Evolutionary conservation across 2,329 filamentous ascomycete species (phyloP).

Genomic region (Harringtonia aguacate): DNA sequence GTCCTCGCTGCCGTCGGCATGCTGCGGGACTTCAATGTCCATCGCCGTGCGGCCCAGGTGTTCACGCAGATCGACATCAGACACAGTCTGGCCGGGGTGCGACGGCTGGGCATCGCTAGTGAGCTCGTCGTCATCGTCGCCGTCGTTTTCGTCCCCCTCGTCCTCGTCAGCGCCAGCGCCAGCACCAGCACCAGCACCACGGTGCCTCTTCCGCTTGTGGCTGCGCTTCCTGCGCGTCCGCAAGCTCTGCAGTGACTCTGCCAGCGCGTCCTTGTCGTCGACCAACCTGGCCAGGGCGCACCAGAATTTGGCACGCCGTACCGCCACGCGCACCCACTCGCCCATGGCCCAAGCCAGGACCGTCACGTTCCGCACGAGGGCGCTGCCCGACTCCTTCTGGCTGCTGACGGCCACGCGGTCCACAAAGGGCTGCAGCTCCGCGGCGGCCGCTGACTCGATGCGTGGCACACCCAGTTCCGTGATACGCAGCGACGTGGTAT

Average conservation of each 20-base stretch:
- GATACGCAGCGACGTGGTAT: slow-evolving; percentile 40
- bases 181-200: neutral
- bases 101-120: slow-evolving; percentile 14
- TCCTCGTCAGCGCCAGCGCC: slow-evolving; percentile 5
- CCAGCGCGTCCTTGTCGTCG: slow-evolving; percentile 20
- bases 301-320: slow-evolving; percentile 54
- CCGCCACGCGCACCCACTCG: slow-evolving; percentile 54
- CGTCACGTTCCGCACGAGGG: slow-evolving; percentile 44
- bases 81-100: slow-evolving; percentile 10
- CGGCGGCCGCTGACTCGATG: slow-evolving; percentile 44
- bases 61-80: slow-evolving; percentile 37
- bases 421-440: slow-evolving; percentile 47
- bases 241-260: slow-evolving; percentile 16
- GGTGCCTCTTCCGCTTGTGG: slow-evolving; percentile 10
- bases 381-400: slow-evolving; percentile 25
- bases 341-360: slow-evolving; percentile 57
- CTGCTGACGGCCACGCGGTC: slow-evolving; percentile 24
- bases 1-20: slow-evolving; percentile 4
- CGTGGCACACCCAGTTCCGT: slow-evolving; percentile 39
- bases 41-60: slow-evolving; percentile 42
- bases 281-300: slow-evolving; percentile 39
- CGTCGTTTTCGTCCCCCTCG: slow-evolving; percentile 11
- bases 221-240: slow-evolving; percentile 14
- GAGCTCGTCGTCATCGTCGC: slow-evolving; percentile 4
- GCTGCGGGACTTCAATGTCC: slow-evolving; percentile 33